These are phyloP conservation scores for Vanrija sp. DNA, from an alignment of 1,284 basidiomycete genomes.

Conservation along the genomic window DNA sequence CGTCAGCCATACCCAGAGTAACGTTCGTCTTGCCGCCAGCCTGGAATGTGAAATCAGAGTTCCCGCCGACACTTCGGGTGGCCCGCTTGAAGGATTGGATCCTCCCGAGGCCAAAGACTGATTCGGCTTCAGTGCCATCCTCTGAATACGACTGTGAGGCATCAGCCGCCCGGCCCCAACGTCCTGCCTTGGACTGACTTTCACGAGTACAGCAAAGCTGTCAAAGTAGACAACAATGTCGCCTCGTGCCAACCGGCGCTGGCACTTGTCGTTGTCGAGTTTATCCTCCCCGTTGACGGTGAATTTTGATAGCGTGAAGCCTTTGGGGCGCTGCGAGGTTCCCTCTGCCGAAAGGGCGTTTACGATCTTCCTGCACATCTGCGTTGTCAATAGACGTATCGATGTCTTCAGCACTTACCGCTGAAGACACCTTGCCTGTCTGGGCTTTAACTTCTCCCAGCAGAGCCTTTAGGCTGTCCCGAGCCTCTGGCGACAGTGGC, in stretches of 20 bases:
- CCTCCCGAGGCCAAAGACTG: background rate
- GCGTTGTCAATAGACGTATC: background rate
- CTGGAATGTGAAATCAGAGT: too few species aligned
- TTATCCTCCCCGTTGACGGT: constrained; percentile 8
- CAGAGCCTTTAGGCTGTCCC: background rate
- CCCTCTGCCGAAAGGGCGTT: background rate
- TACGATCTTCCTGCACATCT: background rate
- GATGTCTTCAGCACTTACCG: background rate
- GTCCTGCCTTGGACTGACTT: constrained; percentile 3
- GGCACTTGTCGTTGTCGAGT: constrained; percentile 1
- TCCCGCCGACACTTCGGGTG: too few species aligned
- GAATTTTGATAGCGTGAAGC: constrained; percentile 5
- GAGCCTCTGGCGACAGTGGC: background rate
- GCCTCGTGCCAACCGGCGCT: constrained; percentile 1
- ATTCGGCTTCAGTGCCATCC: background rate
- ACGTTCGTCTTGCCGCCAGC: too few species aligned
- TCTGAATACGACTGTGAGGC: background rate
- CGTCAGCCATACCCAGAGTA: too few species aligned
- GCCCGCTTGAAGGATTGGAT: background rate
- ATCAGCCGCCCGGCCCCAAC: background rate
- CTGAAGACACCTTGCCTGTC: background rate
- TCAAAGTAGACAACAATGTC: constrained; percentile 17
- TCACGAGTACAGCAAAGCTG: background rate
- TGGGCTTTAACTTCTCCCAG: background rate
- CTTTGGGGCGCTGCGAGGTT: constrained; percentile 1